Base-by-base conservation (phyloP, 176 grass and related monocot genomes). In the Oryza brachyantha region DNA sequence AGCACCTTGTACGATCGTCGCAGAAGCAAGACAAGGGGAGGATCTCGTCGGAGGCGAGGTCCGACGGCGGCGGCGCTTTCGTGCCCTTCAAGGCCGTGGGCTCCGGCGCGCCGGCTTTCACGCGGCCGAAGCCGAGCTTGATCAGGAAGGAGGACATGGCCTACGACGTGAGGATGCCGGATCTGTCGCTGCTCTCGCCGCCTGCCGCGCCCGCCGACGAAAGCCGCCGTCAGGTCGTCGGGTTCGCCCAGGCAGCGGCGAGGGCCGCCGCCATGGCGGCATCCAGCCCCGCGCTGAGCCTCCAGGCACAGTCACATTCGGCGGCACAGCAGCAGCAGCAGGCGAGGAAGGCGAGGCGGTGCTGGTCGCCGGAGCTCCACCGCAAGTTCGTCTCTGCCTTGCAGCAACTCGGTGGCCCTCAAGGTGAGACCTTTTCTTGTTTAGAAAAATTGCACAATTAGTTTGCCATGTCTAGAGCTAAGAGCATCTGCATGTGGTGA, bases 281-380 rank as follows among this genome's bases (percentile, higher is more conserved):
- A 25, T 43, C 85, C n/a, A 37, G 28, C 21, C 60, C 85, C 19
- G 59, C 61, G 1, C 70, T 75, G 6, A 76, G 29, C 83, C 83
- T 92, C n/a, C 87, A 81, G 52, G 22, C 79, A 12, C 72, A 52
- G 17, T 24, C 73, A 12, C 85, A 80, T 28, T 79, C 58, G 68
- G 29, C 72, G 32, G 10, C 78, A 73, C 90, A 79, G 80, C 82
- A 79, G 45, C 85, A 83, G 70, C 94, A 89, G 14, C 81, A 84
- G 31, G 67, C 84, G 26, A 93, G 96, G 86, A 99, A 99, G 90
- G 60, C 84, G 21, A 69, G 96, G 72, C 86, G 96, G 57, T 96
- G 90, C 81, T 99, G 96, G 96, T 93, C 96, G 58, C 86, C 84
- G 22, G 96, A 96, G 71, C 78, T 99, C n/a, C 96, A 99, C 86